Percentiles rank a stretch among this genome's conserved stretches.
Evolutionary conservation across 345 rosid genomes (phyloP).

Genomic region (Aquilaria sinensis): DNA sequence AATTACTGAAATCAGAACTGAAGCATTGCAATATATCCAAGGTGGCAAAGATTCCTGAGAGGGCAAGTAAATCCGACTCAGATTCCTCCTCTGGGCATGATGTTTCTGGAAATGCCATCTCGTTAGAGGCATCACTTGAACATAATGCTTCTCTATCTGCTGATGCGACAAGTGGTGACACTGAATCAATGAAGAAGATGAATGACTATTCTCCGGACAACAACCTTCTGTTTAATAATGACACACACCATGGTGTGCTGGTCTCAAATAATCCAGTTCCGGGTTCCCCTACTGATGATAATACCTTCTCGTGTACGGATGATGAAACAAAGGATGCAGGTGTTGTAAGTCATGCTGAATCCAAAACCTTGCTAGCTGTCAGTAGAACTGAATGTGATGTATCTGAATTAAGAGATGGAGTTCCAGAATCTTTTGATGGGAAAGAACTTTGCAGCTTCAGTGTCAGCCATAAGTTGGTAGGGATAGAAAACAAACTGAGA

Average conservation of each 20-base stretch:
- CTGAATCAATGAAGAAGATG: constrained; percentile 16
- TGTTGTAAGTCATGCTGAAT: background rate
- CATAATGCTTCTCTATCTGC: constrained; percentile 8
- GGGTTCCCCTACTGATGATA: constrained; percentile 19
- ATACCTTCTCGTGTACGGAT: constrained; percentile 3
- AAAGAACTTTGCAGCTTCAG: constrained; percentile 7
- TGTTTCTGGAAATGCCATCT: constrained; percentile 18
- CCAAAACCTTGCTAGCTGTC: background rate
- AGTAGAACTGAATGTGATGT: constrained; percentile 4
- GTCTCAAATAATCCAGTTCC: constrained; percentile 8
- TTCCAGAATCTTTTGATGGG: constrained; percentile 14
- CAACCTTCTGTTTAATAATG: constrained; percentile 2
- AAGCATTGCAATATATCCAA: background rate
- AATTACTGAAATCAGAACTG: constrained; percentile 10
- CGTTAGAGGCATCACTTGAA: constrained; percentile 21
- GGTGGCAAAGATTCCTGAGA: constrained; percentile 7
- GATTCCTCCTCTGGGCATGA: constrained; percentile 30
- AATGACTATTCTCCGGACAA: constrained; percentile 12
- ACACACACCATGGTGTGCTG: constrained; percentile 2
- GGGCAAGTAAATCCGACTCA: constrained; percentile 23
- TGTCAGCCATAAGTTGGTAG: constrained; percentile 1
- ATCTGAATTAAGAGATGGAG: constrained; percentile 15
- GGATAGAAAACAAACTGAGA: constrained; percentile 6
- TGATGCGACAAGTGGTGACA: constrained; percentile 14
- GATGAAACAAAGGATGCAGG: constrained; percentile 9